These are phyloP conservation scores for Phytophthora syringae DNA, from an alignment of 352 stramenopile species.

Conservation along the genomic window DNA sequence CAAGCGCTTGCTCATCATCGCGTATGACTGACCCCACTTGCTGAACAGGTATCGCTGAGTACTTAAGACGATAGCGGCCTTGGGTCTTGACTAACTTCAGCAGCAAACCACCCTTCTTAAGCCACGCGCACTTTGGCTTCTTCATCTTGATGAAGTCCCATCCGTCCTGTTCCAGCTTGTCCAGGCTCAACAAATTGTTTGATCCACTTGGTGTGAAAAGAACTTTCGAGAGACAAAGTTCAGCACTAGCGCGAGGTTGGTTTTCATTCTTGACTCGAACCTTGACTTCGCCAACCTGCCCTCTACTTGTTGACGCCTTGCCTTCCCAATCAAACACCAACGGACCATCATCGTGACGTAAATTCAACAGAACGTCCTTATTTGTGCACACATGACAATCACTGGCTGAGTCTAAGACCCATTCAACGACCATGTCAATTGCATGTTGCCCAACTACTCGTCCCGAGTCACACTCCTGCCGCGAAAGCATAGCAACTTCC, in stretches of 20 bases:
- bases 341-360: slow-evolving; percentile 7
- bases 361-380: background rate
- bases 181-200: background rate
- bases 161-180: background rate
- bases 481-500: background rate
- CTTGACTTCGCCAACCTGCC: background rate
- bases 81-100: background rate
- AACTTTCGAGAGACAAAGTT: background rate
- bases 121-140: background rate
- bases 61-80: background rate
- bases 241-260: background rate
- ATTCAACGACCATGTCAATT: background rate
- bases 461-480: background rate
- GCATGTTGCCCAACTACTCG: background rate
- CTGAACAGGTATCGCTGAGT: background rate
- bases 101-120: background rate
- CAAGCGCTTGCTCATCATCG: background rate
- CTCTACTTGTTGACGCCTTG: background rate
- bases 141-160: background rate
- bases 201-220: background rate
- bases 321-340: slow-evolving; percentile 20
- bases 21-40: background rate
- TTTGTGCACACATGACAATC: slow-evolving; percentile 2
- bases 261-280: slow-evolving; percentile 1
- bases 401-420: background rate